Evolutionary conservation across 305 asterid species (phyloP).

Genomic region (Rubia tinctorum): DNA sequence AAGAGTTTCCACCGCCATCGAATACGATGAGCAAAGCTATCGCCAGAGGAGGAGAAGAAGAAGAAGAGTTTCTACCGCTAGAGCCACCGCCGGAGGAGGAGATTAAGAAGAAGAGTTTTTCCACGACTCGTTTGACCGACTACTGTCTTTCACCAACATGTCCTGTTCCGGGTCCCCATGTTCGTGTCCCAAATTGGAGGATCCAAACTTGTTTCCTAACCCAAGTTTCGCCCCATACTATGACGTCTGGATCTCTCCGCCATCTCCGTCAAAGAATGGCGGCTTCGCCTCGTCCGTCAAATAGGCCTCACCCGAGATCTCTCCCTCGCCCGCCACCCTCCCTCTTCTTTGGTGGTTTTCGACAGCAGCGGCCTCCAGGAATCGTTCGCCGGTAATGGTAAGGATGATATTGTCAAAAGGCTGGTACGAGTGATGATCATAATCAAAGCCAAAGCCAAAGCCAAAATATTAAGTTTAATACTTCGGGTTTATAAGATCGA

Average conservation of each 20-base stretch:
- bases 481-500: slow-evolving; percentile 50
- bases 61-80: slow-evolving; percentile 44
- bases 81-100: too few species aligned
- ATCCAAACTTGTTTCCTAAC: slow-evolving; percentile 18
- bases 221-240: slow-evolving; percentile 39
- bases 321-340: slow-evolving; percentile 55
- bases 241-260: slow-evolving; percentile 92
- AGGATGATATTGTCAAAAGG: slow-evolving; percentile 2
- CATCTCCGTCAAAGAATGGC: slow-evolving; percentile 91
- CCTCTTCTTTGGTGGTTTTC: slow-evolving; percentile 36
- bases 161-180: slow-evolving; percentile 75
- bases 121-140: slow-evolving; percentile 89
- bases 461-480: slow-evolving; percentile 21
- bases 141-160: slow-evolving; percentile 76
- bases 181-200: slow-evolving; percentile 45
- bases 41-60: slow-evolving; percentile 39
- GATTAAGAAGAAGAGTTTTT: slow-evolving; percentile 59
- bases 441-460: neutral
- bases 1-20: slow-evolving; percentile 26
- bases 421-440: slow-evolving; percentile 12
- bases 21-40: too few species aligned
- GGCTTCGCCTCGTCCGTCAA: slow-evolving; percentile 61
- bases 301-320: slow-evolving; percentile 85
- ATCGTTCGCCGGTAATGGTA: slow-evolving; percentile 15
- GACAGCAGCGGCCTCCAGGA: slow-evolving; percentile 17